Conservation (phyloP, 768 basidiomycete genomes). For the Mycena alexandri region DNA sequence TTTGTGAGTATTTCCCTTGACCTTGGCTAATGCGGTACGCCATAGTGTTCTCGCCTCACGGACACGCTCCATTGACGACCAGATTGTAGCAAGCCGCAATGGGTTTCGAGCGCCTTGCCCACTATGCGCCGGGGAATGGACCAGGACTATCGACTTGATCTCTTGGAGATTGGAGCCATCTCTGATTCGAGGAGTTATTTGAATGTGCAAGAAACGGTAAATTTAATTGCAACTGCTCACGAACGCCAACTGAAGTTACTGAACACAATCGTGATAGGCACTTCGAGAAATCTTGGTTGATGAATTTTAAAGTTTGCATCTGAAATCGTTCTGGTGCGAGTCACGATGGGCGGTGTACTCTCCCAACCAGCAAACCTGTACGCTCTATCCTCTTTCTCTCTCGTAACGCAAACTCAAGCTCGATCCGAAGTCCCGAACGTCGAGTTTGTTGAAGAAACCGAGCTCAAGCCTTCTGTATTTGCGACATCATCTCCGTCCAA, state of each 20-base stretch:
- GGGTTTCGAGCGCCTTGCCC: no score
- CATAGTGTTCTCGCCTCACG: no score
- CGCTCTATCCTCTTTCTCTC: conserved; percentile 46
- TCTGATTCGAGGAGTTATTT: conserved; percentile 90
- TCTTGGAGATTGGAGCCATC: conserved; percentile 95
- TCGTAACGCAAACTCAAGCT: not conserved
- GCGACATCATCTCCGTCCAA: conserved; percentile 55
- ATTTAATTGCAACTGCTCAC: conserved; percentile 33
- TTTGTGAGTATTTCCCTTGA: no score
- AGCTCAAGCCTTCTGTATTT: conserved; percentile 44
- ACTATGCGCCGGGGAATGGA: no score
- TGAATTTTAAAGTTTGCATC: conserved; percentile 95
- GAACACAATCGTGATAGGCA: conserved; percentile 61
- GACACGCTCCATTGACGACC: no score
- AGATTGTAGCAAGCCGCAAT: no score
- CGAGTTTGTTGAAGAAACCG: conserved; percentile 71
- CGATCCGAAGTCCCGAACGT: conserved; percentile 66
- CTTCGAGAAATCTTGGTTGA: conserved; percentile 94
- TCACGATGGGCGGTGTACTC: conserved; percentile 89
- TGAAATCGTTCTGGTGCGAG: conserved; percentile 97
- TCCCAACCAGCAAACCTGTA: conserved; percentile 83
- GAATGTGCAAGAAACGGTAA: conserved; percentile 85
- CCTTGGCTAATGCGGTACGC: no score
- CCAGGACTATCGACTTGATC: no score
- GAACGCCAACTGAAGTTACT: not conserved